Evolutionary conservation across 805 yeast genomes (phyloP), one percentile per base, ranked within the genome.

Genomic region (Geotrichum ghanense): DNA sequence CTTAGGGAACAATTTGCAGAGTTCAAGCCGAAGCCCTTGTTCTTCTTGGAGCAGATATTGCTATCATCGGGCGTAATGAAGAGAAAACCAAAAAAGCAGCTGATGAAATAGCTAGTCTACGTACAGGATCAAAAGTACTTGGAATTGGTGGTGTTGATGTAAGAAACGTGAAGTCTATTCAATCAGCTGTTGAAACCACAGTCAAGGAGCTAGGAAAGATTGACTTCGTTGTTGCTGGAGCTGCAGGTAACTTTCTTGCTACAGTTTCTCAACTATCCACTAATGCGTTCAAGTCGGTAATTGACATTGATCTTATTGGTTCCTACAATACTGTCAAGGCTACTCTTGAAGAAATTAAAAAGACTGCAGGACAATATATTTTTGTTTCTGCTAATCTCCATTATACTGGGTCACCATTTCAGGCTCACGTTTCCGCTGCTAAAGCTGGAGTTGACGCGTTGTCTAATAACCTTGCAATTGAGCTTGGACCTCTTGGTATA

Each of bases 401-500:
- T 65, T 85, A 84, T 63, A 75, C 78, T 56, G 97, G 97, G 9
- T 78, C 83, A 23, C 95, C 95, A 12, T 79, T 83, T 68, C 97
- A 90, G 65, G 57, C 79, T 3, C 97, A 90, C 58, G 96, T 88
- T 2, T 82, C 89, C 3, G 96, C 97, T 0, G 97, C 97, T 2
- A 90, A 90, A 65, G 95, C 97, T 1, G 97, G 96, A 22, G 74
- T 90, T 39, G 97, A 90, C 62, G 94, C 96, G 2, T 69, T 89
- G 31, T 78, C 86, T 22, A 79, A 82, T 53, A 81, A 88, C 1
- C 65, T 89, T 49, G 95, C 96, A 1, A 92, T 88, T 3, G 97
- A 89, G 65, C 70, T 86, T 46, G 97, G 97, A 1, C 95, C 96
- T 1, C 61, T 85, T 47, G 97, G 97, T 3, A 74, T 89, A 41